These are phyloP conservation scores for Musa acuminata DNA, from an alignment of 176 grass and related monocot species.

Conservation along the genomic window DNA sequence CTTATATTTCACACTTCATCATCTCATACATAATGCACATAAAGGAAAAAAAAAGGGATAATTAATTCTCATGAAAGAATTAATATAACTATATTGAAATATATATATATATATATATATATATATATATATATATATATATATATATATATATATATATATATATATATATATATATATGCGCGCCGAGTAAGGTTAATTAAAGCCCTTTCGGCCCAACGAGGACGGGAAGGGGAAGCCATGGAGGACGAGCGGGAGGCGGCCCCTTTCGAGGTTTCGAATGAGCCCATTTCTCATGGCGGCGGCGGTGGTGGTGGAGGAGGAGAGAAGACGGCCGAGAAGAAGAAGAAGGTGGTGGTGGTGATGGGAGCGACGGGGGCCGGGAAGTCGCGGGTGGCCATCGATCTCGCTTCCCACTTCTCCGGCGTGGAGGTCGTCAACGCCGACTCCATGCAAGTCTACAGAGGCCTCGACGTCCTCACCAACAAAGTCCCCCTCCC, in stretches of 20 bases:
- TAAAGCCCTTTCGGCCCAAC: too few relatives aligned
- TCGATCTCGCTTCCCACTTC: constrained; percentile 68
- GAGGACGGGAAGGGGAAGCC: background rate
- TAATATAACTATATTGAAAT: too few relatives aligned
- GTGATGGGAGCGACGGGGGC: constrained; percentile 90
- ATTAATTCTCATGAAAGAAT: too few relatives aligned
- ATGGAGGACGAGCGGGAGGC: background rate
- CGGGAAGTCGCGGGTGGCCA: constrained; percentile 74
- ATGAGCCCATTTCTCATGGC: background rate
- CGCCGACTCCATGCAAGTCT: constrained; percentile 96
- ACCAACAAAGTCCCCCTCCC: constrained; percentile 74
- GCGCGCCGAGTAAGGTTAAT: too few relatives aligned
- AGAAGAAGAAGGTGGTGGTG: constrained; percentile 47
- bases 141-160: too few relatives aligned
- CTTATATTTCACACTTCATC: too few relatives aligned
- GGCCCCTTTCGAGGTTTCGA: background rate
- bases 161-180: too few relatives aligned
- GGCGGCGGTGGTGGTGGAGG: background rate
- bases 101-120: too few relatives aligned
- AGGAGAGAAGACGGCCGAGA: background rate
- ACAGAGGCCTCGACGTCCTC: constrained; percentile 66
- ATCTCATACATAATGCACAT: too few relatives aligned
- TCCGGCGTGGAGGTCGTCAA: constrained; percentile 63
- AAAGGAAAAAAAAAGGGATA: too few relatives aligned
- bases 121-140: too few relatives aligned